Evolutionary conservation across 495 filamentous ascomycete genomes (phyloP), one percentile per base, ranked within the genome.

Genomic region (Hyaloscypha finlandica): DNA sequence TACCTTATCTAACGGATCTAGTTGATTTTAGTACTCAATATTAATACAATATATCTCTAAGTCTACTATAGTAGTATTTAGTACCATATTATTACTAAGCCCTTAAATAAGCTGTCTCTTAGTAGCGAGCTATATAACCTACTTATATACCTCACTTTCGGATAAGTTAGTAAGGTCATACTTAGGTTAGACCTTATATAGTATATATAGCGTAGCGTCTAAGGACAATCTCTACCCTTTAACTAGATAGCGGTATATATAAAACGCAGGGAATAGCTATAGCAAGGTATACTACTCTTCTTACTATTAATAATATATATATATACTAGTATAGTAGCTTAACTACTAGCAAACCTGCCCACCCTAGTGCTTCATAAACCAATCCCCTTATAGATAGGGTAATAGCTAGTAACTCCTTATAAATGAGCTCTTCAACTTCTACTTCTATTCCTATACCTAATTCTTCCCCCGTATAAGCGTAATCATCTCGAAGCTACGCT

Each of bases 161-260:
- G 51, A 54, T 54, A 54, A 54, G 51, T 54, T 4, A 29, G 51
- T n/a, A n/a, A n/a, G n/a, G n/a, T n/a, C n/a, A n/a, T n/a, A n/a
- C n/a, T n/a, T n/a, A n/a, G n/a, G n/a, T n/a, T n/a, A n/a, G n/a
- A n/a, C n/a, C n/a, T n/a, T n/a, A n/a, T n/a, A n/a, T n/a, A n/a
- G n/a, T n/a, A n/a, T n/a, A n/a, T n/a, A n/a, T n/a, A n/a, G n/a
- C n/a, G n/a, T n/a, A n/a, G n/a, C n/a, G n/a, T n/a, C n/a, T n/a
- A n/a, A n/a, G n/a, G n/a, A n/a, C n/a, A n/a, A n/a, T n/a, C n/a
- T n/a, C n/a, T n/a, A n/a, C n/a, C n/a, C n/a, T n/a, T n/a, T n/a
- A n/a, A n/a, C n/a, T n/a, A n/a, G n/a, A n/a, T 56, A 56, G 53
- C 22, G 53, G 9, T 56, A 8, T 56, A 56, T 56, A 20, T 56